These are phyloP conservation scores for Lepiota brunneoincarnata DNA, from an alignment of 768 basidiomycete species.

Conservation along the genomic window DNA sequence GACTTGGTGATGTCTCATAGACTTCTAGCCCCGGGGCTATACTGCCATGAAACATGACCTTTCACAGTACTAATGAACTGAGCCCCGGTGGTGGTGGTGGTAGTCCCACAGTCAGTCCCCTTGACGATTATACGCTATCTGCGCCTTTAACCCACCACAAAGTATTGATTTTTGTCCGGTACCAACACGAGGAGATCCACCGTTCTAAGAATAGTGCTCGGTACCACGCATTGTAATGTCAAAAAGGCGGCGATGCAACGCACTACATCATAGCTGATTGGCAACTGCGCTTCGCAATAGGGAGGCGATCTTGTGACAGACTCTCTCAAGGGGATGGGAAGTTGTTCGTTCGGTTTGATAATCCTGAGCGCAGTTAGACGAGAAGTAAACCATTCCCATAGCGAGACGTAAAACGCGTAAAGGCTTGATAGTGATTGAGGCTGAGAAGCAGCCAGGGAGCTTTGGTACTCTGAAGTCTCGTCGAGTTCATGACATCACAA, in stretches of 20 bases:
- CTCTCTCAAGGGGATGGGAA: neutral
- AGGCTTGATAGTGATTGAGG: neutral
- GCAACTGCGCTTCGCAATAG: neutral
- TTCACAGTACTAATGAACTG: too few species aligned
- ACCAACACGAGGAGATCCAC: neutral
- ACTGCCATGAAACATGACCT: neutral
- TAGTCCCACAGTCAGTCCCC: neutral
- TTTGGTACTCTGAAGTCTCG: neutral
- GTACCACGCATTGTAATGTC: neutral
- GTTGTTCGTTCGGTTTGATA: neutral
- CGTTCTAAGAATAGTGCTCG: conserved; percentile 1
- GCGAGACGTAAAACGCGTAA: neutral
- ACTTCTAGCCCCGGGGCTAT: neutral
- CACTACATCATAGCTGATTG: conserved; percentile 6
- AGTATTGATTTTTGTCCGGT: neutral
- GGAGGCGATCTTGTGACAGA: neutral
- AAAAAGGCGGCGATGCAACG: neutral
- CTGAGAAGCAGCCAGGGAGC: conserved; percentile 1
- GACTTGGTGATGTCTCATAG: neutral
- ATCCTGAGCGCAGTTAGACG: neutral
- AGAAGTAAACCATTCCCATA: neutral
- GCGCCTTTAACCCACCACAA: neutral
- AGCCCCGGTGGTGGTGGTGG: too few species aligned
- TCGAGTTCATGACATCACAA: conserved; percentile 6
- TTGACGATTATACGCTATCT: neutral